Base-by-base conservation (phyloP, 148 eudicot species). In the Gaultheria prostrata region DNA sequence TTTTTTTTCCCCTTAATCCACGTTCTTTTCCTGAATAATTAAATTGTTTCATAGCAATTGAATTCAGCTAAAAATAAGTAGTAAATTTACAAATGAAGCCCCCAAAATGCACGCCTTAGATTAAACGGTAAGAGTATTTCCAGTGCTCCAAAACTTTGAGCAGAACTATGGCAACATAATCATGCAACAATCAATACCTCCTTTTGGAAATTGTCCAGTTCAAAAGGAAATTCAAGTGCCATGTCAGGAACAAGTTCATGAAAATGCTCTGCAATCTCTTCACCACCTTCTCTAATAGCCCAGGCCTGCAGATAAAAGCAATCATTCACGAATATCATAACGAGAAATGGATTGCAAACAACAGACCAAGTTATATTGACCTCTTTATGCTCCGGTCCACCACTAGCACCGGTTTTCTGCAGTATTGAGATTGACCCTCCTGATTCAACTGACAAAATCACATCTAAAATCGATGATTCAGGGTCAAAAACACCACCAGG, bases 161-260 rank as follows among this genome's bases (percentile, higher is more conserved):
- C 49, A 32, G 56, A 54, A 21, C n/a, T 18, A 30, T 26, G 59
- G 26, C 43, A 61, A 72, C 32, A 35, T 24, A 63, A 69, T 32
- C 32, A 48, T 67, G 48, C 59, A 78, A 84, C 30, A 75, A 79
- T 20, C 7, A 57, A 10, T 94, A 95, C 98, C 98, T 95, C 98
- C 89, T 94, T 96, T 78, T 96, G 99, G 86, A 96, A 96, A 78
- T 86, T 82, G 86, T 96, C 99, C 72, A 96, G 88, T 87, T 96
- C 95, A 85, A 96, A 96, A 56, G 98, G 97, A 87, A 91, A 96
- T 70, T 93, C 93, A 33, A 94, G 93, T 72, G 99, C 99, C 97
- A 94, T 83, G 84, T 96, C 98, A 78, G 98, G 98, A 88, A 96
- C 94, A 88, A 92, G 98, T 83, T 93, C 97, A 86, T 88, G 85